Conservation (phyloP, 2,329 filamentous ascomycete genomes). For the Hypoxylon sp. region DNA sequence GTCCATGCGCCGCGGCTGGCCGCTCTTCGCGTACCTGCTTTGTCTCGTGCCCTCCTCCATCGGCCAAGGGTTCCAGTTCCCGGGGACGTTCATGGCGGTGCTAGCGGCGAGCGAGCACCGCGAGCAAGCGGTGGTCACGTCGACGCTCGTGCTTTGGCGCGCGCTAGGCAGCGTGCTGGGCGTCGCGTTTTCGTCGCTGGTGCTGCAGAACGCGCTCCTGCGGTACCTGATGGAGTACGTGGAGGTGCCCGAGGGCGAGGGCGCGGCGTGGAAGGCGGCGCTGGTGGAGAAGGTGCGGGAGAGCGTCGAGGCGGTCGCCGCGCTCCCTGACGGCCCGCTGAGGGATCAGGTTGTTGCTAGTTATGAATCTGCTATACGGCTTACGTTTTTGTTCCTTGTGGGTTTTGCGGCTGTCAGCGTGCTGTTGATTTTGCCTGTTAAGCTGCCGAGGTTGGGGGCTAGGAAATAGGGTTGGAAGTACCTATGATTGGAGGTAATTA, state of each 20-base stretch:
- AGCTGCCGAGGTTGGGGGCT: slow-evolving; percentile 66
- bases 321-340: slow-evolving; percentile 58
- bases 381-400: slow-evolving; percentile 63
- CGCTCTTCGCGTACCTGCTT: slow-evolving; percentile 67
- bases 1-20: slow-evolving; percentile 65
- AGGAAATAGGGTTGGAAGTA: slow-evolving; percentile 54
- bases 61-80: slow-evolving; percentile 76
- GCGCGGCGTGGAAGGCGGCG: slow-evolving; percentile 66
- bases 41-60: slow-evolving; percentile 70
- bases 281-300: slow-evolving; percentile 67
- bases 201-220: slow-evolving; percentile 79
- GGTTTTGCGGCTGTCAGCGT: slow-evolving; percentile 65
- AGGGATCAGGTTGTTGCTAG: slow-evolving; percentile 68
- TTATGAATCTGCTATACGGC: slow-evolving; percentile 66
- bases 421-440: slow-evolving; percentile 65
- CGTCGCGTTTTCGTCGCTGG: slow-evolving; percentile 78
- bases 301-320: slow-evolving; percentile 68
- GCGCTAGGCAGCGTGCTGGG: slow-evolving; percentile 80
- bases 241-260: slow-evolving; percentile 39
- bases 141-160: slow-evolving; percentile 79
- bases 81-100: slow-evolving; percentile 74
- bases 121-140: slow-evolving; percentile 78
- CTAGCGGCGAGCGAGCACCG: slow-evolving; percentile 71
- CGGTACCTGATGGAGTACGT: slow-evolving; percentile 72
- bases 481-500: not conserved